Evolutionary conservation across 1,284 basidiomycete species (phyloP).

Genomic region (Moniliella sp.): DNA sequence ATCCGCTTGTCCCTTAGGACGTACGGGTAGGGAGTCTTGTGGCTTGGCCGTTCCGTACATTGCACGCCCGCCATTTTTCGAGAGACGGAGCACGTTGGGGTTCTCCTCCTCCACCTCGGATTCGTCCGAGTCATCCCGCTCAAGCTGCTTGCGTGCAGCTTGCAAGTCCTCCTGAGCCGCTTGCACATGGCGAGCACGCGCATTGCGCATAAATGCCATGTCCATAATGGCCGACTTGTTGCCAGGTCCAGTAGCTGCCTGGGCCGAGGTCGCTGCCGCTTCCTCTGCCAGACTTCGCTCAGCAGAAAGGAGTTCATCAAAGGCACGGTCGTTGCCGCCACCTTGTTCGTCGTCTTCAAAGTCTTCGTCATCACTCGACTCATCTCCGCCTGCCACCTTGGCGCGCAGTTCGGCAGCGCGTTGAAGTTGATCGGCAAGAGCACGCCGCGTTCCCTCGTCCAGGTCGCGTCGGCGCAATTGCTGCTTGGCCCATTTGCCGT

Average conservation of each 20-base stretch:
- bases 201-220: too few species aligned
- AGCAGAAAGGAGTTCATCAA: constrained; percentile 16
- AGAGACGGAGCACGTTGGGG: constrained; percentile 4
- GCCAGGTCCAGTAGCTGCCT: too few species aligned
- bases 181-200: too few species aligned
- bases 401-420: constrained; percentile 11
- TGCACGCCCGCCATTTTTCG: constrained; percentile 13
- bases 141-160: constrained; percentile 1
- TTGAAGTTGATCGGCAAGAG: constrained; percentile 19
- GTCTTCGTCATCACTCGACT: constrained; percentile 6
- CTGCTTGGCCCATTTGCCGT: constrained; percentile 31
- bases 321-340: constrained; percentile 6
- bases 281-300: constrained; percentile 5
- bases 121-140: not conserved
- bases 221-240: too few species aligned
- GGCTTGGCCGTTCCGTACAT: constrained; percentile 8
- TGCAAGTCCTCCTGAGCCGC: constrained; percentile 1
- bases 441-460: constrained; percentile 15
- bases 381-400: constrained; percentile 9
- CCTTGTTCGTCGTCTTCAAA: constrained; percentile 5
- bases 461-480: constrained; percentile 7
- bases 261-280: not conserved
- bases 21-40: too few species aligned
- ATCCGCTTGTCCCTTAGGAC: too few species aligned
- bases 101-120: not conserved